Evolutionary conservation across 108 stramenopile genomes (phyloP), one percentile per base, ranked within the genome.

Genomic region (Cylindrotheca fusiformis): DNA sequence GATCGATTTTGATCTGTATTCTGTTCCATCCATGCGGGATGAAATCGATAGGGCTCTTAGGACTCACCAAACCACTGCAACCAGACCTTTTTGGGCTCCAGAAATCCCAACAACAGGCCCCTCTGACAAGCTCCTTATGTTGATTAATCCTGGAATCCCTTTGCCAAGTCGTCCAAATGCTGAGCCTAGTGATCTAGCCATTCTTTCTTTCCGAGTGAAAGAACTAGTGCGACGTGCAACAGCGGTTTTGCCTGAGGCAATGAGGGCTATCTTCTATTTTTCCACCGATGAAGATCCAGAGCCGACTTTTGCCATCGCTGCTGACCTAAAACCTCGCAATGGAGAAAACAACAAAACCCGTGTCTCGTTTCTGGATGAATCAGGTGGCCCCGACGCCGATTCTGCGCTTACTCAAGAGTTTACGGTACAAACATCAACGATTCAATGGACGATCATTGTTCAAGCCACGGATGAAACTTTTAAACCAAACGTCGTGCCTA

Each of bases 111-210:
- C 14, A 10, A 41, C 36, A 41, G 36, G 14, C 10, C 6, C 14
- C 14, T 23, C 28, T 24, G 48, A 63, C 6, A 36, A 33, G 23
- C 25, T n/a, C n/a, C 20, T 63, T 18, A 51, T 44, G 24, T 12
- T 63, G 24, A 8, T 52, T 4, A 50, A 63, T 33, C 63, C 63
- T 1, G 63, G 63, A 63, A 63, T 63, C 2, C 51, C 50, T 10
- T 32, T 63, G n/a, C 14, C 36, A 41, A 41, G 36, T 41, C 36
- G 14, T 14, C 36, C 36, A 41, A 14, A 41, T 14, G 32, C 20
- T 19, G 25, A 17, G 36, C 22, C 63, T 6, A 1, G 36, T 36
- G 52, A 63, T 46, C 8, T 63, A 23, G 51, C 51, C 12, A 22
- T 32, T 19, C 23, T 63, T 6, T 27, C 36, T 0, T 33, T 63